Conservation (phyloP, 108 stramenopile genomes). For the Asterionellopsis glacialis region DNA sequence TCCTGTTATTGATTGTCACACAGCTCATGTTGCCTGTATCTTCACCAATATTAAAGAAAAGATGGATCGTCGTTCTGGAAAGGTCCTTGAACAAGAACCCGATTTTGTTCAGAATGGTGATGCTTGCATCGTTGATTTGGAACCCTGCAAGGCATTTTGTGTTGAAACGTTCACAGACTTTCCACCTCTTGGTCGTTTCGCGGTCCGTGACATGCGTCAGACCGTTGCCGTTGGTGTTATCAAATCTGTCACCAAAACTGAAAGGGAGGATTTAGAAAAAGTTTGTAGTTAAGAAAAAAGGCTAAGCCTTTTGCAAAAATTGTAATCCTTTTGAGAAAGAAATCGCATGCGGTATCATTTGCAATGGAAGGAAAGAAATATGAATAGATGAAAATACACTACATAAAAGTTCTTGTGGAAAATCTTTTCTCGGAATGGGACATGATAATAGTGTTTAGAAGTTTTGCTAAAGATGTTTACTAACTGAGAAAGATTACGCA, state of each 20-base stretch:
- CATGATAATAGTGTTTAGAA: too few species aligned
- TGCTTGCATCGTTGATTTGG: slow-evolving; percentile 83
- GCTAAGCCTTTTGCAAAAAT: too few species aligned
- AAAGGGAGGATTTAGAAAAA: neutral
- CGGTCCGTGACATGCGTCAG: slow-evolving; percentile 83
- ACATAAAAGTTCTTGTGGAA: too few species aligned
- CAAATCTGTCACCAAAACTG: slow-evolving; percentile 70
- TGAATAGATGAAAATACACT: too few species aligned
- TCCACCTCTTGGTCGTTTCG: slow-evolving; percentile 93
- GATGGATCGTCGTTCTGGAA: slow-evolving; percentile 89
- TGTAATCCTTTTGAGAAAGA: too few species aligned
- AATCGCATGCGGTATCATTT: too few species aligned
- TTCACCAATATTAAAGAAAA: slow-evolving; percentile 84
- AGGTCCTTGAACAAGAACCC: slow-evolving; percentile 84
- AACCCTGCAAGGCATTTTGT: slow-evolving; percentile 88
- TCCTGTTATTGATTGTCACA: slow-evolving; percentile 93
- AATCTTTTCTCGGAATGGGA: too few species aligned
- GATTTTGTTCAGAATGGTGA: slow-evolving; percentile 87
- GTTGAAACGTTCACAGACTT: slow-evolving; percentile 89
- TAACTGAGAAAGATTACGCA: too few species aligned
- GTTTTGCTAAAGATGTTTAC: too few species aligned
- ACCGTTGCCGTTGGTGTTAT: slow-evolving; percentile 95
- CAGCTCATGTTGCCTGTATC: slow-evolving; percentile 91
- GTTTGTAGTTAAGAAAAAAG: too few species aligned
- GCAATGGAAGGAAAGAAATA: too few species aligned